Evolutionary conservation across 192 early-diverging fungal genomes (phyloP).

Genomic region (Backusella tarrabulga): DNA sequence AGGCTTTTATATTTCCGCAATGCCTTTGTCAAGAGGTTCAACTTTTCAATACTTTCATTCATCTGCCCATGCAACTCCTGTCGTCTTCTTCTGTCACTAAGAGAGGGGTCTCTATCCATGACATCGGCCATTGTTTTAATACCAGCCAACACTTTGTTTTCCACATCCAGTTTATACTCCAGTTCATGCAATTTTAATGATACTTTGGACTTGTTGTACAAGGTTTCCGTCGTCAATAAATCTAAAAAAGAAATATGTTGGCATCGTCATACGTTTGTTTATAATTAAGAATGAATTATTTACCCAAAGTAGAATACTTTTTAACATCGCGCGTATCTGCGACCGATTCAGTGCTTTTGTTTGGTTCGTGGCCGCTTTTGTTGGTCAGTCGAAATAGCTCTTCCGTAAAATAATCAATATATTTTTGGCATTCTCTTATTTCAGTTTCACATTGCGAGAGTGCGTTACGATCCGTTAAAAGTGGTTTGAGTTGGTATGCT

Average conservation of each 20-base stretch:
- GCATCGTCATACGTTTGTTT: constrained; percentile 11
- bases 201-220: constrained; percentile 67
- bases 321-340: constrained; percentile 18
- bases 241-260: constrained; percentile 42
- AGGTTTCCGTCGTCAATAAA: constrained; percentile 65
- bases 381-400: constrained; percentile 56
- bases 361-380: neutral
- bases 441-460: constrained; percentile 76
- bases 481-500: constrained; percentile 52
- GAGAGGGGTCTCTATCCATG: constrained; percentile 48
- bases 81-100: constrained; percentile 52
- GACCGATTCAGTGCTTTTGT: neutral
- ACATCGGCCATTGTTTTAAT: constrained; percentile 66
- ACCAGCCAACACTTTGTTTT: constrained; percentile 88
- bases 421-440: constrained; percentile 62
- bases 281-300: no score
- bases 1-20: constrained; percentile 86
- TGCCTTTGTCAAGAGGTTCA: constrained; percentile 67
- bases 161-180: constrained; percentile 89
- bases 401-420: constrained; percentile 67
- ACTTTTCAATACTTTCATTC: constrained; percentile 75
- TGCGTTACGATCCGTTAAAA: constrained; percentile 61
- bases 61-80: constrained; percentile 53
- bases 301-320: constrained; percentile 23
- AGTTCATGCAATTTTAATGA: constrained; percentile 85